Percentiles rank a stretch among this genome's conserved stretches.
These are phyloP conservation scores for Fagopyrum esculentum DNA, from an alignment of 148 eudicot genomes.

Conservation along the genomic window DNA sequence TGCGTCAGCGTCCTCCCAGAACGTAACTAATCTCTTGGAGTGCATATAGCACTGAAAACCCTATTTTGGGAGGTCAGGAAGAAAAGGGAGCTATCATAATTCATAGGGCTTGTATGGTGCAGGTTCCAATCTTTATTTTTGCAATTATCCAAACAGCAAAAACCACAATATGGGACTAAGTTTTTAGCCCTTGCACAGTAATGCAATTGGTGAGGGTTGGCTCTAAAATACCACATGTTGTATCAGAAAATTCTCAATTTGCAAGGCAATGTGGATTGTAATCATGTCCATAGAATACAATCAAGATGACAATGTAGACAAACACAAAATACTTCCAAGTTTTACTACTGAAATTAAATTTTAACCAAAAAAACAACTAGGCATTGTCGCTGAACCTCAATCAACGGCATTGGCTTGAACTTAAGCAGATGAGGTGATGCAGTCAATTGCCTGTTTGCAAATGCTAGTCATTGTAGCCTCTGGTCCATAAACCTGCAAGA, in stretches of 20 bases:
- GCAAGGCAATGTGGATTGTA: background rate
- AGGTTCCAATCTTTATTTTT: no score
- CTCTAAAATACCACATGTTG: background rate
- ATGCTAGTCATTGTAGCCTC: constrained; percentile 98
- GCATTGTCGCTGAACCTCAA: background rate
- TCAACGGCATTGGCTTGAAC: background rate
- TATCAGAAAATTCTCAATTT: background rate
- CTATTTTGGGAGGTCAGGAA: no score
- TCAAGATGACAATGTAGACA: background rate
- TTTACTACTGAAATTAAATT: background rate
- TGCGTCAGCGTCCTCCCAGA: no score
- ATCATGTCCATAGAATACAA: background rate
- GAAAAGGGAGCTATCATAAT: no score
- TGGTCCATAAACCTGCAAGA: constrained; percentile 76
- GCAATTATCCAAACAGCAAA: no score
- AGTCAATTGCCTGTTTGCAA: constrained; percentile 95
- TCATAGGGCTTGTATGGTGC: no score
- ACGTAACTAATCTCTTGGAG: no score
- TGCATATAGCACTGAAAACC: no score
- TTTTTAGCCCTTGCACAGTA: background rate
- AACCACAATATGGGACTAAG: background rate
- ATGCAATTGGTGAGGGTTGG: background rate
- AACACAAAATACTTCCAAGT: background rate
- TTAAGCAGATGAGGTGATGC: constrained; percentile 64
- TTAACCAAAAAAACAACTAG: background rate